Evolutionary conservation across 148 eudicot species (phyloP).

Genomic region (Cornus florida): DNA sequence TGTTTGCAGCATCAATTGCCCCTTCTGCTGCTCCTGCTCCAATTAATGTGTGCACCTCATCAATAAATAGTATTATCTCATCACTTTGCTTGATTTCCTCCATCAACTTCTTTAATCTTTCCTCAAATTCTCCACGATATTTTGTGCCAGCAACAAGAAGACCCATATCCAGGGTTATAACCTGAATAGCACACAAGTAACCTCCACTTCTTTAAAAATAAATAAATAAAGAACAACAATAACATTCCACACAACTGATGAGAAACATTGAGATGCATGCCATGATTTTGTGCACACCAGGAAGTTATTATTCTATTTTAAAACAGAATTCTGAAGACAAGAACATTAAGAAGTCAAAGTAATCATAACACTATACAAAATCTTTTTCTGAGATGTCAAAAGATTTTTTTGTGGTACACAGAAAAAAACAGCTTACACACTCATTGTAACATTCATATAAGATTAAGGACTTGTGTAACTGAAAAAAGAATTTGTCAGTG

Average conservation of each 20-base stretch:
- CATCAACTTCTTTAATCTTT: conserved; percentile 86
- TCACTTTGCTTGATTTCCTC: conserved; percentile 89
- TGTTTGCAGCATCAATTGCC: conserved; percentile 96
- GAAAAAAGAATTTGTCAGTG: too few species aligned
- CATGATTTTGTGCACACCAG: background rate
- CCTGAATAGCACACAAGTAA: conserved; percentile 40
- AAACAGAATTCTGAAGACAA: background rate
- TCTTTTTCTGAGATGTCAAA: too few species aligned
- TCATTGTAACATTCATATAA: too few species aligned
- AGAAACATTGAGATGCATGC: background rate
- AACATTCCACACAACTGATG: background rate
- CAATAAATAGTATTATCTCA: conserved; percentile 79
- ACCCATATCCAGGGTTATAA: conserved; percentile 92
- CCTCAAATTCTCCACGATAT: conserved; percentile 94
- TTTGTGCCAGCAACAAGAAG: conserved; percentile 93
- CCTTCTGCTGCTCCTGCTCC: conserved; percentile 97
- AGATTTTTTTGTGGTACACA: too few species aligned
- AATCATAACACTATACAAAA: too few species aligned
- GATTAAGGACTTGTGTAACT: too few species aligned
- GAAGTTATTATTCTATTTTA: conserved; percentile 1
- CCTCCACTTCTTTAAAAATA: background rate
- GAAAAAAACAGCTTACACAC: too few species aligned
- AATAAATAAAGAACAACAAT: background rate
- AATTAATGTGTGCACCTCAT: conserved; percentile 91
- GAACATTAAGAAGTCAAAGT: background rate